Percentiles rank a stretch among this genome's conserved stretches.
Conservation (phyloP, 2,329 filamentous ascomycete species). For the Zymoseptoria passerinii region DNA sequence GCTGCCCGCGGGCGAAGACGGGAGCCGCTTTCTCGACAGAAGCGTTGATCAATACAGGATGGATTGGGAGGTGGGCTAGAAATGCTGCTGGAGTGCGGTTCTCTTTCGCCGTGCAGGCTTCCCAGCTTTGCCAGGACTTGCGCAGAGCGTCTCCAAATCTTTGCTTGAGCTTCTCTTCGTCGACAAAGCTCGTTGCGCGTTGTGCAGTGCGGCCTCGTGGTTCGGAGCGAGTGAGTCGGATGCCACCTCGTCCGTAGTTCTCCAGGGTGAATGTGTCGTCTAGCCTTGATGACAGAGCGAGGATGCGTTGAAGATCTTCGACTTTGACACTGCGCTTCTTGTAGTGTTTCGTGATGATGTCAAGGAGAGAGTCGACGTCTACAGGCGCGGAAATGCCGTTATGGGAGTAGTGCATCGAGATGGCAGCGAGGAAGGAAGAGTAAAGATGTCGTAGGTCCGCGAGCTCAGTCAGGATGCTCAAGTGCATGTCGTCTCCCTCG, state of each 20-base stretch:
- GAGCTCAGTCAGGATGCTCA: slow-evolving; percentile 34
- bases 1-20: slow-evolving; percentile 57
- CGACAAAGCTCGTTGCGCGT: slow-evolving; percentile 21
- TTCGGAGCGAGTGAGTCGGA: slow-evolving; percentile 16
- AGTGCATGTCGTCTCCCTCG: slow-evolving; percentile 9
- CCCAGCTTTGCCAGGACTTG: slow-evolving; percentile 39
- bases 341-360: slow-evolving; percentile 38
- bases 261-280: slow-evolving; percentile 20
- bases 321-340: slow-evolving; percentile 39
- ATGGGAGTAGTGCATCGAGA: slow-evolving; percentile 43
- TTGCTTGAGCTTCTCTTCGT: slow-evolving; percentile 36
- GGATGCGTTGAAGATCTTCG: slow-evolving; percentile 39
- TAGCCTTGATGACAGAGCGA: slow-evolving; percentile 32
- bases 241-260: slow-evolving; percentile 25
- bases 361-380: slow-evolving; percentile 34
- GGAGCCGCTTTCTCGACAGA: slow-evolving; percentile 47
- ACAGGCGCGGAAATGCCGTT: slow-evolving; percentile 40
- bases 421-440: slow-evolving; percentile 41
- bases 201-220: slow-evolving; percentile 14
- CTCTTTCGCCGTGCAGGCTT: slow-evolving; percentile 26
- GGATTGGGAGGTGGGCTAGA: slow-evolving; percentile 49
- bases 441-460: slow-evolving; percentile 40
- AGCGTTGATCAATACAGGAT: slow-evolving; percentile 45
- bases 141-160: slow-evolving; percentile 44
- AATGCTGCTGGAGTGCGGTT: slow-evolving; percentile 42